A percentile compares a stretch with the other conserved stretches of the same genome.
Evolutionary conservation across 164 flowering plant genomes (phyloP).

Genomic region (Umbellularia californica): DNA sequence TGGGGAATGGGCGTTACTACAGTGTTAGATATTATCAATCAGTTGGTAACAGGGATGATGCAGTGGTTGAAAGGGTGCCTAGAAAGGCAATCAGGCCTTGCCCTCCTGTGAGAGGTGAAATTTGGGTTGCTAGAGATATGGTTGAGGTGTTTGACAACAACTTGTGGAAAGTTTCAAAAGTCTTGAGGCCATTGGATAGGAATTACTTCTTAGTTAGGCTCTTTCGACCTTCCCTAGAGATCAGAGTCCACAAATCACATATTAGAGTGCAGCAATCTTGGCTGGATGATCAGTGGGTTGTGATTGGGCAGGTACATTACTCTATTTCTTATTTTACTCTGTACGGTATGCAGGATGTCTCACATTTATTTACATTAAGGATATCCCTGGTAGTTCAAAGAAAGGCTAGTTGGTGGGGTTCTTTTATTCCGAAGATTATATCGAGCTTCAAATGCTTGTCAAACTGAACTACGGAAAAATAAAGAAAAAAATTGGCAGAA

Average conservation of each 20-base stretch:
- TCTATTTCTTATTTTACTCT: not conserved
- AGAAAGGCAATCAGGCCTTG: slow-evolving; percentile 65
- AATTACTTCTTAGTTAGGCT: slow-evolving; percentile 32
- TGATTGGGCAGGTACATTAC: slow-evolving; percentile 46
- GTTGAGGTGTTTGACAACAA: slow-evolving; percentile 61
- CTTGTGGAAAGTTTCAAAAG: slow-evolving; percentile 68
- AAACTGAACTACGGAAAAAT: not conserved
- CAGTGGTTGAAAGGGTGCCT: slow-evolving; percentile 47
- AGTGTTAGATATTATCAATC: slow-evolving; percentile 42
- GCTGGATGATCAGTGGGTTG: slow-evolving; percentile 46
- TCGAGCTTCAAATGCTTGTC: not conserved
- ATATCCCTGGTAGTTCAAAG: not conserved
- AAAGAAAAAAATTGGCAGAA: no score
- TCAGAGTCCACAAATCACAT: slow-evolving; percentile 26
- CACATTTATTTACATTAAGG: not conserved
- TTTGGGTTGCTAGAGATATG: slow-evolving; percentile 61
- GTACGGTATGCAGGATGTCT: not conserved
- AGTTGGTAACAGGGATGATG: slow-evolving; percentile 12
- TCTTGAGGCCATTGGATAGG: slow-evolving; percentile 36
- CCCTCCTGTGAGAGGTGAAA: slow-evolving; percentile 41
- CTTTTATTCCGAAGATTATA: no score
- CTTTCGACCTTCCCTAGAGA: slow-evolving; percentile 33
- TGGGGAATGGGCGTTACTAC: slow-evolving; percentile 67
- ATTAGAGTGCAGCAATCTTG: slow-evolving; percentile 45
- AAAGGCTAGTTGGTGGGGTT: not conserved